Evolutionary conservation across 1,139 yeast genomes (phyloP).

Genomic region (Yamadazyma membranifaciens): DNA sequence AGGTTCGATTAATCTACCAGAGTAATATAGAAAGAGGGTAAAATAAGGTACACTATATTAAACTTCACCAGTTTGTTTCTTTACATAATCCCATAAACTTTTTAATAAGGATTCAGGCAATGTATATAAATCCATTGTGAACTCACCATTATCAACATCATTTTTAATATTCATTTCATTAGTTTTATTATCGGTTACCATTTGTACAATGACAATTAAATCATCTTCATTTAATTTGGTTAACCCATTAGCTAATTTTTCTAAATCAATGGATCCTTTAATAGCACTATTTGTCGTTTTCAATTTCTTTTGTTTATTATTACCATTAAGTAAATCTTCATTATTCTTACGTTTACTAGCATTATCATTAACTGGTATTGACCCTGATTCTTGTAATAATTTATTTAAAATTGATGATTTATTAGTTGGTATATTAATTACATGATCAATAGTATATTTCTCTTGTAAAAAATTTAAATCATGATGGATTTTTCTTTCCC

Average conservation of each 20-base stretch:
- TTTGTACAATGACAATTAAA: constrained; percentile 89
- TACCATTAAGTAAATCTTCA: constrained; percentile 24
- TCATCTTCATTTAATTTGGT: constrained; percentile 91
- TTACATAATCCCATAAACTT: constrained; percentile 93
- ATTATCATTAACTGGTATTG: constrained; percentile 56
- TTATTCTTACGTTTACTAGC: constrained; percentile 28
- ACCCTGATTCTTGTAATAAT: constrained; percentile 76
- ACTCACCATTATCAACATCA: constrained; percentile 96
- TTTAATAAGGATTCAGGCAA: constrained; percentile 88
- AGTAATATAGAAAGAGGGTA: not conserved
- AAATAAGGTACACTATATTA: constrained; percentile 13
- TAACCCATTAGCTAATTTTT: constrained; percentile 84
- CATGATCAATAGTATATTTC: constrained; percentile 75
- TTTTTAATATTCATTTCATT: constrained; percentile 95
- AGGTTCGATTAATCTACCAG: no score
- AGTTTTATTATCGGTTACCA: constrained; percentile 95
- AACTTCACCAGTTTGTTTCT: constrained; percentile 55
- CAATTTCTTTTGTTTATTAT: constrained; percentile 59
- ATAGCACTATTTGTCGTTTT: constrained; percentile 50
- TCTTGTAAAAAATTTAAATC: constrained; percentile 85
- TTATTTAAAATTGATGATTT: constrained; percentile 69
- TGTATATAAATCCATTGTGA: constrained; percentile 93
- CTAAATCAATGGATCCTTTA: constrained; percentile 80
- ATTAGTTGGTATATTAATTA: constrained; percentile 69
- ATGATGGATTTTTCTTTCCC: constrained; percentile 82